Conservation (phyloP, 257 asterid genomes). For the Nicotiana undulata region DNA sequence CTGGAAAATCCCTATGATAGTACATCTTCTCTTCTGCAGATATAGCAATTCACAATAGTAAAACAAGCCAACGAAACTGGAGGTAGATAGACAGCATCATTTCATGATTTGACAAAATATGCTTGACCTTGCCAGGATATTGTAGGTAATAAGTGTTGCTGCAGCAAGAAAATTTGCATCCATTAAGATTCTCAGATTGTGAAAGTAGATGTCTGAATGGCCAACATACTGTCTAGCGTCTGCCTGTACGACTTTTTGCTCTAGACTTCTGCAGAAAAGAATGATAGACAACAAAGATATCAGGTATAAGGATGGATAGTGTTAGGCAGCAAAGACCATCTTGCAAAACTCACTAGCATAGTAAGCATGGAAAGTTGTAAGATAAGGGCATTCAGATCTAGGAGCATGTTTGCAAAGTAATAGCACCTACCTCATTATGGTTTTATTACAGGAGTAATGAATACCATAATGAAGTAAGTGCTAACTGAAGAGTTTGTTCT, state of each 20-base stretch:
- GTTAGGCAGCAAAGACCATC: background rate
- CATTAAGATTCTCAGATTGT: background rate
- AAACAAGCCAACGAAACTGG: background rate
- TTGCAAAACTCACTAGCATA: background rate
- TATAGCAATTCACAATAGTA: background rate
- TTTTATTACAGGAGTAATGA: background rate
- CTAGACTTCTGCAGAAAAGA: conserved; percentile 55
- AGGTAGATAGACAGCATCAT: background rate
- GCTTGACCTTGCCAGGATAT: background rate
- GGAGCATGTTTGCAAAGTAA: background rate
- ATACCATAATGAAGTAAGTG: background rate
- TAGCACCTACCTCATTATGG: background rate
- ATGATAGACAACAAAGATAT: conserved; percentile 1
- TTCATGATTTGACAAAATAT: background rate
- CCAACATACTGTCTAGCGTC: conserved; percentile 37
- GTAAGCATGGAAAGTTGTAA: background rate
- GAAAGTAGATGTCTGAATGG: background rate
- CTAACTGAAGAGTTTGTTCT: background rate
- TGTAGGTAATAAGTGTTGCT: background rate
- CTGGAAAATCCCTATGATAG: background rate
- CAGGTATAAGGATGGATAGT: background rate
- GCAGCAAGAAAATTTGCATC: conserved; percentile 7
- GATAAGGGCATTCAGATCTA: background rate
- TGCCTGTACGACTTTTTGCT: conserved; percentile 58
- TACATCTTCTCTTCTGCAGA: conserved; percentile 5